Conservation (phyloP, 1,284 basidiomycete species). For the Phellinidium pouzarii region DNA sequence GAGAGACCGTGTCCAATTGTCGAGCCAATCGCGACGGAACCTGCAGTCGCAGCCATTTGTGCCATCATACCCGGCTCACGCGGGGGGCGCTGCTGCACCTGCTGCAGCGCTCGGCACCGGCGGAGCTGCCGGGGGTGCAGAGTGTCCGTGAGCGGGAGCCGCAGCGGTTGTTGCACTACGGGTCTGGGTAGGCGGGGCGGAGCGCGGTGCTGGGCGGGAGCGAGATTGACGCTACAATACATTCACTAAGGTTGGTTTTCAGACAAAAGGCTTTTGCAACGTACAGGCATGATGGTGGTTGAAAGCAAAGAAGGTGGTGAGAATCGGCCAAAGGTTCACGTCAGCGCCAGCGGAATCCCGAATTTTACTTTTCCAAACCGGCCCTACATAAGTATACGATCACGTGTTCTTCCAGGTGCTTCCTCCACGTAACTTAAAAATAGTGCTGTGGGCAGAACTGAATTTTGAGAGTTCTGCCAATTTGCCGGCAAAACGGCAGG, state of each 20-base stretch:
- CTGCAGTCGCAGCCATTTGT: conserved; percentile 86
- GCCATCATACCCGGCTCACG: conserved; percentile 59
- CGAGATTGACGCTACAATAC: conserved; percentile 50
- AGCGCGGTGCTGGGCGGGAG: conserved; percentile 44
- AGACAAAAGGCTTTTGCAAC: conserved; percentile 26
- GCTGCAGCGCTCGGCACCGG: conserved; percentile 31
- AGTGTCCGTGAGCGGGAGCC: conserved; percentile 35
- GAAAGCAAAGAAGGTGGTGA: conserved; percentile 14
- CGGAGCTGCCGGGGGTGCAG: conserved; percentile 33
- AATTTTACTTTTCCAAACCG: conserved; percentile 1
- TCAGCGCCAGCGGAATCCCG: neutral
- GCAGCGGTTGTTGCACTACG: conserved; percentile 35
- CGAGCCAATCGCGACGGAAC: conserved; percentile 80
- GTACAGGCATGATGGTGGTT: conserved; percentile 50
- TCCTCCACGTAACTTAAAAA: neutral
- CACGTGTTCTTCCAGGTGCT: neutral
- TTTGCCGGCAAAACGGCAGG: too few species aligned
- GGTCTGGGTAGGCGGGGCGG: conserved; percentile 36
- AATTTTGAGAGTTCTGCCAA: too few species aligned
- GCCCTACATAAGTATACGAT: neutral
- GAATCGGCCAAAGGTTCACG: neutral
- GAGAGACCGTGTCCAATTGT: conserved; percentile 81
- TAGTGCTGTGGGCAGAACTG: too few species aligned
- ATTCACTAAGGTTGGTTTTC: too few species aligned
- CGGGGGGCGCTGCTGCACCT: conserved; percentile 33